These are phyloP conservation scores for Aspergillaceae sp. DNA, from an alignment of 2,329 filamentous ascomycete genomes.

Conservation along the genomic window DNA sequence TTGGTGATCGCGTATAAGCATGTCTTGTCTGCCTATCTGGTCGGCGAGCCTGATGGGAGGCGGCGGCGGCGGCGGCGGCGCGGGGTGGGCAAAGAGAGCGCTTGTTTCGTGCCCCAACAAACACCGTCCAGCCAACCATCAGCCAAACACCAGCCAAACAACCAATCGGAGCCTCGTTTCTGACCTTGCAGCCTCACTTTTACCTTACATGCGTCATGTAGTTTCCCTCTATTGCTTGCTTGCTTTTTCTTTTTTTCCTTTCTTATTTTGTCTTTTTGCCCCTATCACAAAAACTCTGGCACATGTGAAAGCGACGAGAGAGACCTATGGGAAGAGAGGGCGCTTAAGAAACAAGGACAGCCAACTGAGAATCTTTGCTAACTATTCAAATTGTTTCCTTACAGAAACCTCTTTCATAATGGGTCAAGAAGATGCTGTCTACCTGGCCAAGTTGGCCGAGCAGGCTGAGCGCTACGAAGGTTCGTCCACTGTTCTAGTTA, in stretches of 20 bases:
- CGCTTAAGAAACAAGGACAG: background rate
- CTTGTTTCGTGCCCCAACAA: background rate
- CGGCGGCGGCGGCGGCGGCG: background rate
- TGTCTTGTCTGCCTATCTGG: background rate
- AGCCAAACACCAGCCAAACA: background rate
- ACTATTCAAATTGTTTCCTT: slow-evolving; percentile 4
- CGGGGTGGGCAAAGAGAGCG: background rate
- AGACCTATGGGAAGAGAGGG: background rate
- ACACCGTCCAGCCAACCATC: background rate
- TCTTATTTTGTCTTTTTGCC: too few relatives aligned
- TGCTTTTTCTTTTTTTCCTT: too few relatives aligned
- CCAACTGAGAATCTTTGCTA: slow-evolving; percentile 5
- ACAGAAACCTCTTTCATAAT: slow-evolving; percentile 55
- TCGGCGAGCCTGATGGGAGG: background rate
- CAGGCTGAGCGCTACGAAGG: slow-evolving; percentile 99
- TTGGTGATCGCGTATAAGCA: background rate
- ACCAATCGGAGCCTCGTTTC: background rate
- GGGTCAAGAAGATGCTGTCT: slow-evolving; percentile 99
- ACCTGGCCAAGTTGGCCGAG: slow-evolving; percentile 99
- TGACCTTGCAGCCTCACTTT: background rate
- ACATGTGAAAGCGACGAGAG: background rate
- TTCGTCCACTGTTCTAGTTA: slow-evolving; percentile 40
- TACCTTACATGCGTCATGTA: background rate
- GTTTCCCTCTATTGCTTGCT: background rate
- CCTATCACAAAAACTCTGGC: too few relatives aligned